A percentile compares a stretch with the other conserved stretches of the same genome.
These are phyloP conservation scores for Akanthomyces uredinophilus DNA, from an alignment of 2,329 filamentous ascomycete genomes.

Conservation along the genomic window DNA sequence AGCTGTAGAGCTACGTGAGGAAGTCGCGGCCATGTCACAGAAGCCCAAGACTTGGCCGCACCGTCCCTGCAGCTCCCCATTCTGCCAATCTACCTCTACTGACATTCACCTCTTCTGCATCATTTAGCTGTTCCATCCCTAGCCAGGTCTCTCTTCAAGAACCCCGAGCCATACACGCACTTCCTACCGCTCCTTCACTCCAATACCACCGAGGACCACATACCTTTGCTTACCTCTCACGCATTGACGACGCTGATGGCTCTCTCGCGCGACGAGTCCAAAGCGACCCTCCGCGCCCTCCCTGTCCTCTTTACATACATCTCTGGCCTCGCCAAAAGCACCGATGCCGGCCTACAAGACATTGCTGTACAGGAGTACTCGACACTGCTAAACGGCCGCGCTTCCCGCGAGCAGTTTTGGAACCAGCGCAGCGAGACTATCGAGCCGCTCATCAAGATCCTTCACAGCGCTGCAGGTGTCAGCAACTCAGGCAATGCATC, in stretches of 20 bases:
- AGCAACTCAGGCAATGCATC: conserved; percentile 59
- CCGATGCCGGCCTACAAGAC: conserved; percentile 87
- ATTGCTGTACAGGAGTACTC: conserved; percentile 94
- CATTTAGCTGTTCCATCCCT: conserved; percentile 72
- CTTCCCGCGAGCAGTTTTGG: conserved; percentile 82
- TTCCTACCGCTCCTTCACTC: conserved; percentile 82
- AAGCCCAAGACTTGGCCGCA: not conserved
- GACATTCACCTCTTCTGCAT: conserved; percentile 17
- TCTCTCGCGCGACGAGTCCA: conserved; percentile 56
- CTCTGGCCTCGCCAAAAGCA: conserved; percentile 73
- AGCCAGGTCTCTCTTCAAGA: conserved; percentile 68
- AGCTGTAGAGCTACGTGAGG: not conserved
- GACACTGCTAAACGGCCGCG: conserved; percentile 68
- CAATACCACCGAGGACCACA: conserved; percentile 68
- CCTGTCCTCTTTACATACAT: conserved; percentile 83
- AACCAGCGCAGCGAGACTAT: conserved; percentile 81
- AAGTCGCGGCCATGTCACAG: conserved; percentile 4
- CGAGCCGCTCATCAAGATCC: conserved; percentile 73
- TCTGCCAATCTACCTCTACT: conserved; percentile 12
- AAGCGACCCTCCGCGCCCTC: conserved; percentile 69
- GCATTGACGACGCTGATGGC: conserved; percentile 77
- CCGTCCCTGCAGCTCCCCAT: conserved; percentile 10
- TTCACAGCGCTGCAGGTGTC: conserved; percentile 71
- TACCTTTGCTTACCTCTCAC: conserved; percentile 83
- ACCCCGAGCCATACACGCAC: conserved; percentile 73